Evolutionary conservation across 305 asterid species (phyloP).

Genomic region (Withania somnifera): DNA sequence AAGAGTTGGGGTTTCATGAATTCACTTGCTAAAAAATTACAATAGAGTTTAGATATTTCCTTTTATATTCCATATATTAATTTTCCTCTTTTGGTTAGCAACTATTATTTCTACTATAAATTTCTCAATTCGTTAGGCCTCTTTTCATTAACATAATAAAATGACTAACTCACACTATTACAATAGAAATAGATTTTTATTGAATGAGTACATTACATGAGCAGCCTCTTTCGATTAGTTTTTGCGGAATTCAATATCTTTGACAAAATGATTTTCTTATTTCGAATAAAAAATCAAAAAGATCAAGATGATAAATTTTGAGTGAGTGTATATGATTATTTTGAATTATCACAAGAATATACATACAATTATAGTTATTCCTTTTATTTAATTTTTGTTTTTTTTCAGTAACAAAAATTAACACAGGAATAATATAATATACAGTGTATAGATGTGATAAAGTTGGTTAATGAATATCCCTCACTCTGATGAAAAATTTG

Average conservation of each 20-base stretch:
- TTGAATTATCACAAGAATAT: too few relatives aligned
- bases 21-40: background rate
- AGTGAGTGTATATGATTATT: too few relatives aligned
- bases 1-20: background rate
- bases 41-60: background rate
- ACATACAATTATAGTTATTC: too few relatives aligned
- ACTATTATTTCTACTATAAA: background rate
- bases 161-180: background rate
- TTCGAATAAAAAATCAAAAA: too few relatives aligned
- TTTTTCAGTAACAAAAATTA: too few relatives aligned
- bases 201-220: background rate
- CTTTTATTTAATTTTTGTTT: too few relatives aligned
- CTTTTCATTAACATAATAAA: background rate
- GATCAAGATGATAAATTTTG: too few relatives aligned
- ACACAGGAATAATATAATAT: too few relatives aligned
- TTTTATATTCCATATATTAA: background rate
- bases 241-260: background rate
- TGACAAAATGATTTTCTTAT: too few relatives aligned
- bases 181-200: background rate
- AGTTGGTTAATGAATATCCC: too few relatives aligned
- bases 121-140: background rate
- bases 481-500: too few relatives aligned
- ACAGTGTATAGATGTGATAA: too few relatives aligned
- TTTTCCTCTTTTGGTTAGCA: background rate
- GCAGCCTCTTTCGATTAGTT: background rate